Conservation (phyloP, 805 yeast genomes). For the Starmerella scarabaei region DNA sequence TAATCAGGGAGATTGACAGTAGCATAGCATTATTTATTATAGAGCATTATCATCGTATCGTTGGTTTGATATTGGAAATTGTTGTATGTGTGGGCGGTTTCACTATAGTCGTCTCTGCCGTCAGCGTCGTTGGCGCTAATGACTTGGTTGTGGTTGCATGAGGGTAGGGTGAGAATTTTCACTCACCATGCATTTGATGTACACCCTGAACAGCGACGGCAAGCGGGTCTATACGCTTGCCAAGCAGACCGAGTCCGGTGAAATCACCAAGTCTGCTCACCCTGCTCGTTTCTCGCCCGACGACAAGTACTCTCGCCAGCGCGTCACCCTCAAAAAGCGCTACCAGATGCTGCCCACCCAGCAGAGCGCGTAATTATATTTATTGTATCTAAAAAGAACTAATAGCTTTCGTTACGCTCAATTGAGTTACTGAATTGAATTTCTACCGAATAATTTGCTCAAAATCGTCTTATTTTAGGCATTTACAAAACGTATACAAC, state of each 20-base stretch:
- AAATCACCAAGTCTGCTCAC: slow-evolving; percentile 96
- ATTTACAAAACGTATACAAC: too few relatives aligned
- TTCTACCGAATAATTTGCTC: too few relatives aligned
- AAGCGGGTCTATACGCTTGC: slow-evolving; percentile 88
- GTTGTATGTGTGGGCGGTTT: too few relatives aligned
- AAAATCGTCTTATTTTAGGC: too few relatives aligned
- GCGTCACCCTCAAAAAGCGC: slow-evolving; percentile 96
- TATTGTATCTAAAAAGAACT: too few relatives aligned
- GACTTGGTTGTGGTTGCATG: too few relatives aligned
- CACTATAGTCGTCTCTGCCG: too few relatives aligned
- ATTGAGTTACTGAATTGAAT: too few relatives aligned
- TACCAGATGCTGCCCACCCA: slow-evolving; percentile 79
- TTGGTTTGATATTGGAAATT: neutral
- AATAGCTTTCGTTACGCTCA: too few relatives aligned
- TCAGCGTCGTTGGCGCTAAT: too few relatives aligned
- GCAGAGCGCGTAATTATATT: slow-evolving; percentile 26
- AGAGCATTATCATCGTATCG: neutral
- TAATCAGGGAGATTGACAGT: slow-evolving; percentile 21
- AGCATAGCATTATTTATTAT: neutral
- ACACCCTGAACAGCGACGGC: slow-evolving; percentile 87
- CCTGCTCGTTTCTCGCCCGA: slow-evolving; percentile 99
- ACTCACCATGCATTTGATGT: slow-evolving; percentile 91
- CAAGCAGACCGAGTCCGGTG: slow-evolving; percentile 71
- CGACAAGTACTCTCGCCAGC: slow-evolving; percentile 97
- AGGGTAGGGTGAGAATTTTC: too few relatives aligned